Evolutionary conservation across 495 filamentous ascomycete genomes (phyloP), one percentile per base, ranked within the genome.

Genomic region (Talaromyces proteolyticus): DNA sequence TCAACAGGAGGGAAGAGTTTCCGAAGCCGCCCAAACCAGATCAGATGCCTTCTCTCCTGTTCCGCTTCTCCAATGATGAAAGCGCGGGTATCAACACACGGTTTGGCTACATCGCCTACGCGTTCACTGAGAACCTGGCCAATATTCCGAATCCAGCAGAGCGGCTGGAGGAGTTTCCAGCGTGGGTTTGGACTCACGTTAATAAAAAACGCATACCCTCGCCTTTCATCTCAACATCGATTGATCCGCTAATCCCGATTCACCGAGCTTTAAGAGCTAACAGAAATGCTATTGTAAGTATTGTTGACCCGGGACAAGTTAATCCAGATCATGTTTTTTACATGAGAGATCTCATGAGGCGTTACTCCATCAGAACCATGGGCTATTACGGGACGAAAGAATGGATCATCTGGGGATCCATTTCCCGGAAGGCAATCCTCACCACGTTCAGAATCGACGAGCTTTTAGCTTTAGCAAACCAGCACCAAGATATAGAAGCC

Each of bases 181-280:
- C 50, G 0, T 52, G 51, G 6, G 50, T 73, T 17, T 36, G 39
- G 2, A 57, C 47, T 2, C 70, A 73, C 52, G 57, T 65, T 0
- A 47, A 50, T 0, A 63, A 52, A 12, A 22, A 50, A 7, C 23
- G 51, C 0, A 26, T 51, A 1, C 41, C 42, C 0, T 54, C 61
- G 0, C 70, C 70, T 0, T 70, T 73, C 14, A 69, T 74, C 6
- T 74, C 70, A 0, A 60, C 62, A 0, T 64, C 53, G 5, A 39
- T 16, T 0, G 51, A 55, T 0, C 57, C 60, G 4, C 46, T 72
- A 1, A 44, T 61, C 2, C 68, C 70, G 1, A 42, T 74, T 0
- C 70, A 74, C 45, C 50, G 68, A 24, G 61, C 57, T 0, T n/a
- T 72, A 6, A 29, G 51, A 2, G 44, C 53, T 2, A n/a, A 55